These are phyloP conservation scores for Claviceps sp. DNA, from an alignment of 2,329 filamentous ascomycete genomes.

Conservation along the genomic window DNA sequence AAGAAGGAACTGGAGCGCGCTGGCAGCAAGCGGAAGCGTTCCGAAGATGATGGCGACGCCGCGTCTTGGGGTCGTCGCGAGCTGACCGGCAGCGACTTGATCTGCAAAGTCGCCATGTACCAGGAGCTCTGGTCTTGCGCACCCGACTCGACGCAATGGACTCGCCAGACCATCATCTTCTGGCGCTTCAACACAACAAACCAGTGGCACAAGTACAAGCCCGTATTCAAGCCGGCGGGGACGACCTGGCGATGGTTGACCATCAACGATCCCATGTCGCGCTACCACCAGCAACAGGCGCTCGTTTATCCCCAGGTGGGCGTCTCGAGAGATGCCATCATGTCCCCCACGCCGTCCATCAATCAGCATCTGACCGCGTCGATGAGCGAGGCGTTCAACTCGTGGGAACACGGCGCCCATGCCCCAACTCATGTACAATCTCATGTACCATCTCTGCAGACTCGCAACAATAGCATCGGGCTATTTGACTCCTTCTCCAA, in stretches of 20 bases:
- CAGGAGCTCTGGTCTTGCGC: slow-evolving; percentile 50
- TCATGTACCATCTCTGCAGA: slow-evolving; percentile 21
- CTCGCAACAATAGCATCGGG: slow-evolving; percentile 21
- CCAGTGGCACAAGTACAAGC: slow-evolving; percentile 36
- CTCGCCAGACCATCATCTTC: slow-evolving; percentile 44
- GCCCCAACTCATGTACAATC: slow-evolving; percentile 13
- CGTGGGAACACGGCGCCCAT: slow-evolving; percentile 27
- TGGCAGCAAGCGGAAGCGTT: slow-evolving; percentile 26
- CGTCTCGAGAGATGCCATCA: slow-evolving; percentile 30
- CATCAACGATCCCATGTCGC: slow-evolving; percentile 45
- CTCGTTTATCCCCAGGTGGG: slow-evolving; percentile 22
- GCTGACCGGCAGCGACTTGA: slow-evolving; percentile 39
- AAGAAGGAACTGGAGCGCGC: slow-evolving; percentile 23
- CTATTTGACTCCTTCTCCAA: slow-evolving; percentile 38
- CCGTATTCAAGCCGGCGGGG: slow-evolving; percentile 35
- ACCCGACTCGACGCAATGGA: slow-evolving; percentile 35
- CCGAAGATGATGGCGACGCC: slow-evolving; percentile 27
- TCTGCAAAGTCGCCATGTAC: slow-evolving; percentile 51
- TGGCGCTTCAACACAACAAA: slow-evolving; percentile 47
- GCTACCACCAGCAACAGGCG: slow-evolving; percentile 40
- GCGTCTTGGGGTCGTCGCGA: slow-evolving; percentile 26
- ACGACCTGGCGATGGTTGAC: slow-evolving; percentile 51
- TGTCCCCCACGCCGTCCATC: slow-evolving; percentile 38
- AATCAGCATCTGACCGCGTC: slow-evolving; percentile 38
- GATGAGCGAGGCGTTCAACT: slow-evolving; percentile 45